Evolutionary conservation across 768 basidiomycete species (phyloP).

Genomic region (Tylopilus vinaceipallidus): DNA sequence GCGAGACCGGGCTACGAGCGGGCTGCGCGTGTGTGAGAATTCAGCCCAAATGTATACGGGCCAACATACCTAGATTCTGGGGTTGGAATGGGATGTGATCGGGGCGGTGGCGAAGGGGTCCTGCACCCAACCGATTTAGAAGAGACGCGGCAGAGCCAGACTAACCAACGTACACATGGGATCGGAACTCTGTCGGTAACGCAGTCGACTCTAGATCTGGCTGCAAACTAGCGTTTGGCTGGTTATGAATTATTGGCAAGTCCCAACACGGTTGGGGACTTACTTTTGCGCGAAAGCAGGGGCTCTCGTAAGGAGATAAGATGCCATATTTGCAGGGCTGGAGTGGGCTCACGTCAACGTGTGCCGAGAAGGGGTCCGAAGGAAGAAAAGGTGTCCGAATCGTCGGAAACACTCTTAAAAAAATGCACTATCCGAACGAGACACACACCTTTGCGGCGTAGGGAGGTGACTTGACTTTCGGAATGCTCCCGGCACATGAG

Average conservation of each 20-base stretch:
- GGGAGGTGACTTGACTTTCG: conserved; percentile 27
- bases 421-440: neutral
- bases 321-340: conserved; percentile 35
- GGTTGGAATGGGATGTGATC: conserved; percentile 26
- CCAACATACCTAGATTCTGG: conserved; percentile 31
- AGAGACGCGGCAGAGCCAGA: neutral
- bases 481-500: conserved; percentile 2
- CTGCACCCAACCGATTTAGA: conserved; percentile 10
- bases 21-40: conserved; percentile 19
- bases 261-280: conserved; percentile 3
- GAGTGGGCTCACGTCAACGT: conserved; percentile 13
- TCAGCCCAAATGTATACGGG: neutral
- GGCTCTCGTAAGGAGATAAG: conserved; percentile 28
- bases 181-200: conserved; percentile 26
- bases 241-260: neutral
- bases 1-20: conserved; percentile 21
- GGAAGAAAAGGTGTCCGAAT: neutral
- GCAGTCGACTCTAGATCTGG: conserved; percentile 6
- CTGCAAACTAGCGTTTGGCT: conserved; percentile 1
- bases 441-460: conserved; percentile 30
- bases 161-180: conserved; percentile 18
- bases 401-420: neutral
- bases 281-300: conserved; percentile 18
- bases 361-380: neutral
- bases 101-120: conserved; percentile 17